A percentile compares a stretch with the other conserved stretches of the same genome.
phyloP scores from a whole-genome alignment of 1,284 basidiomycete species.

The Fomitopsis palustris region DNA sequence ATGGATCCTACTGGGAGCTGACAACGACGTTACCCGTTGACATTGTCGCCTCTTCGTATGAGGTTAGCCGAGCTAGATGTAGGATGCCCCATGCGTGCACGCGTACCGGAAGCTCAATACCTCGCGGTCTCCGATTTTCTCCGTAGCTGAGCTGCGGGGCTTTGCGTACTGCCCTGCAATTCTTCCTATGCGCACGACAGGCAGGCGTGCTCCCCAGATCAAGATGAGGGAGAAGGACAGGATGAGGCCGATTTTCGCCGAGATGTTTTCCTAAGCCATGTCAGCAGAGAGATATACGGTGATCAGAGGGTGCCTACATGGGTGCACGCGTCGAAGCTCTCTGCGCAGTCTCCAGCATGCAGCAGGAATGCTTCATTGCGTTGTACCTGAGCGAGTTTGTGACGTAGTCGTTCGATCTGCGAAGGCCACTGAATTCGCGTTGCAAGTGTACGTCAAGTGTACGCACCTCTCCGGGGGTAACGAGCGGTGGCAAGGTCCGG shows the following conservation, averaged over 20 bases:
- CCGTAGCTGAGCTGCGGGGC: conserved; percentile 85
- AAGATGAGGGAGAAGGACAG: conserved; percentile 94
- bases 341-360: conserved; percentile 97
- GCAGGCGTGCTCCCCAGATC: conserved; percentile 89
- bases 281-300: not conserved
- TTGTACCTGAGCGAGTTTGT: conserved; percentile 79
- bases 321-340: conserved; percentile 90
- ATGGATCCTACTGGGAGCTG: conserved; percentile 9
- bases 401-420: conserved; percentile 84
- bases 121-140: conserved; percentile 68
- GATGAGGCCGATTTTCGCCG: conserved; percentile 91
- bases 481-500: conserved; percentile 76
- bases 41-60: conserved; percentile 82
- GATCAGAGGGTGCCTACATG: conserved; percentile 47
- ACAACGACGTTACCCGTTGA: conserved; percentile 66
- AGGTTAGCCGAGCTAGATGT: not conserved
- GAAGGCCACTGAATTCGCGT: not conserved
- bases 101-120: conserved; percentile 78
- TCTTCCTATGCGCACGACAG: conserved; percentile 89
- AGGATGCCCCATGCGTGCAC: conserved; percentile 1
- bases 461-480: conserved; percentile 83
- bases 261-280: conserved; percentile 75
- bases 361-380: conserved; percentile 90
- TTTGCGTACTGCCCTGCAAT: conserved; percentile 98
- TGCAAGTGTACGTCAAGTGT: too few species aligned